Conservation (phyloP, 2,329 filamentous ascomycete species). For the Fusarium verrucosum region DNA sequence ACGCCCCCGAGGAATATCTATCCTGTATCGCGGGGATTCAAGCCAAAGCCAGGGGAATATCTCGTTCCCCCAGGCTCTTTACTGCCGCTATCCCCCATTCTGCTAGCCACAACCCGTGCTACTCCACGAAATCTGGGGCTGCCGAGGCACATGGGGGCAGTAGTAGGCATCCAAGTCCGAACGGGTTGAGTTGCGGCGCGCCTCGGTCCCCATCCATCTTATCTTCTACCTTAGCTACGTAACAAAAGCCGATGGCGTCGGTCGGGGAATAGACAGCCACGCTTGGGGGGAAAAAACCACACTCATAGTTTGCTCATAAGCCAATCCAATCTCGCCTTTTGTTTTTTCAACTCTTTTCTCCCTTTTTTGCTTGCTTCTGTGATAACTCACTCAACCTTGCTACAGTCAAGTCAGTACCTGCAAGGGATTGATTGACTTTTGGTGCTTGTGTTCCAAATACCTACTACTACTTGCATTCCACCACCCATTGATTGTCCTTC, state of each 20-base stretch:
- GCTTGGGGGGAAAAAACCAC: neutral
- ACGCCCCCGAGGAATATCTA: slow-evolving; percentile 2
- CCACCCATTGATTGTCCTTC: slow-evolving; percentile 3
- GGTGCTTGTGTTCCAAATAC: slow-evolving; percentile 26
- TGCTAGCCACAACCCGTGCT: slow-evolving; percentile 15
- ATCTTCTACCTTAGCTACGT: slow-evolving; percentile 9
- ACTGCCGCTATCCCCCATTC: slow-evolving; percentile 26
- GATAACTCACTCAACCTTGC: slow-evolving; percentile 1
- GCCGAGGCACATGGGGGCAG: slow-evolving; percentile 42
- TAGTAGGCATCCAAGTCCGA: too few relatives aligned
- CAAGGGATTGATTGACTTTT: slow-evolving; percentile 1
- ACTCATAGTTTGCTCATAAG: slow-evolving; percentile 21
- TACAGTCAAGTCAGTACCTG: slow-evolving; percentile 1
- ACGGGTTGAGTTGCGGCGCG: slow-evolving; percentile 29
- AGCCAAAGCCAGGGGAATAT: neutral
- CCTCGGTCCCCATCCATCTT: slow-evolving; percentile 42
- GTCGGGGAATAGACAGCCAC: too few relatives aligned
- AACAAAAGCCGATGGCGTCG: slow-evolving; percentile 24
- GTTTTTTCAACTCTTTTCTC: slow-evolving; percentile 1
- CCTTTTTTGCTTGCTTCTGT: slow-evolving; percentile 6
- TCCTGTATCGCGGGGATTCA: slow-evolving; percentile 8
- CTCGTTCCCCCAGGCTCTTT: slow-evolving; percentile 2
- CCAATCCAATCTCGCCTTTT: slow-evolving; percentile 29
- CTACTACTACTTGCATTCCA: slow-evolving; percentile 16
- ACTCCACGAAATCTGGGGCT: slow-evolving; percentile 44